Evolutionary conservation across 345 rosid genomes (phyloP).

Genomic region (Diplotaxis tenuifolia): DNA sequence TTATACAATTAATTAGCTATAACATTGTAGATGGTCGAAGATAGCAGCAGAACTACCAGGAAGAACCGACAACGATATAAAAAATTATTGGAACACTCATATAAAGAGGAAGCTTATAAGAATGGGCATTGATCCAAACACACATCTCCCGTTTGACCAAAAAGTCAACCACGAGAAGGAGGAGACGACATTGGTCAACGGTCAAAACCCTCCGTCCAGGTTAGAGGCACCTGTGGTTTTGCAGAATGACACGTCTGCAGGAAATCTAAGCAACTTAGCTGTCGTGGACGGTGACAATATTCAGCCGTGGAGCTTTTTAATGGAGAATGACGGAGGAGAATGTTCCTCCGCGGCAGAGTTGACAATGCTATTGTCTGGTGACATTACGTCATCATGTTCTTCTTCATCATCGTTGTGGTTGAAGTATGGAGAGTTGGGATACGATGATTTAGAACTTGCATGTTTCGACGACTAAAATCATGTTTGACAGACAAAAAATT

Average conservation of each 20-base stretch:
- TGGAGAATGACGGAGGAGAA: constrained; percentile 26
- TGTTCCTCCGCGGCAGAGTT: constrained; percentile 28
- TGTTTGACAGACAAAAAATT: too few species aligned
- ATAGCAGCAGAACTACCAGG: constrained; percentile 75
- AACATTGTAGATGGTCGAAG: constrained; percentile 72
- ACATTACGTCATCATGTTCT: constrained; percentile 25
- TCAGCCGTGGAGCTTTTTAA: constrained; percentile 47
- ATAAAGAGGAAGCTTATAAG: constrained; percentile 73
- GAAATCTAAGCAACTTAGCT: constrained; percentile 6
- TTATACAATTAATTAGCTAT: too few species aligned
- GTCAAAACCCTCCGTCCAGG: background rate
- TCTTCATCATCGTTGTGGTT: constrained; percentile 48
- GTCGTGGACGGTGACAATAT: constrained; percentile 35
- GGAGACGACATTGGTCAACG: background rate
- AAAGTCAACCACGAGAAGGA: constrained; percentile 20
- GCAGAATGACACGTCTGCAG: constrained; percentile 1
- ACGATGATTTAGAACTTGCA: constrained; percentile 43
- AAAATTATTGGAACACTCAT: constrained; percentile 83
- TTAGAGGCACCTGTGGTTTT: background rate
- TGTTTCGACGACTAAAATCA: constrained; percentile 46
- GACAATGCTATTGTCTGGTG: constrained; percentile 41
- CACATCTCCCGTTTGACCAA: constrained; percentile 41
- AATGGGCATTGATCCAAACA: constrained; percentile 76
- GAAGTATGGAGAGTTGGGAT: constrained; percentile 41
- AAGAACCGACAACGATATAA: constrained; percentile 87